Base-by-base conservation (phyloP, 345 rosid species). In the Trapa bicornis region DNA sequence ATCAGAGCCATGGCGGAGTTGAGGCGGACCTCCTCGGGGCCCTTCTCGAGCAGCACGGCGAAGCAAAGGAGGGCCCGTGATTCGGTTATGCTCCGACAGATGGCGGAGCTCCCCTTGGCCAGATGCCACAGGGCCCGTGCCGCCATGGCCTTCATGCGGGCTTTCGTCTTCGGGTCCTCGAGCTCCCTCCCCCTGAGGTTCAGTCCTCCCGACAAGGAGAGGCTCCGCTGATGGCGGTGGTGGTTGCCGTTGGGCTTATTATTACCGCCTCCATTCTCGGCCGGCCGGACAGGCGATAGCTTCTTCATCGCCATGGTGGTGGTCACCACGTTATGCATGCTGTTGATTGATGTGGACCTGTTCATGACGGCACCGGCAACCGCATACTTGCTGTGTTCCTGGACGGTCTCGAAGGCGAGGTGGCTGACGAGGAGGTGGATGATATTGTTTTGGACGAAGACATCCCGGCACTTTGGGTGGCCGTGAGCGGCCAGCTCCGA, bases 341-440 rank as follows among this genome's bases (percentile, higher is more conserved):
- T 41, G 43, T 41, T 41, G 43, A 45, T 11, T 7, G 11, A 6
- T 0, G 48, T 2, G 2, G 1, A 2, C 48, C 11, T 45, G 48
- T 7, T 45, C 5, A 8, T 8, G 45, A 8, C 45, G 48, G 48
- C 11, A 13, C 12, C 48, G 1, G 48, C 48, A 45, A 11, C 8
- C 11, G 48, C 48, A 35, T 88, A 86, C 76, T 79, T 86, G 53
- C 88, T 80, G 47, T 88, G 95, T 56, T 92, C 96, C 69, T 87
- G 86, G 62, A 92, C 83, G 22, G 95, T 92, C 74, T 92, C 95
- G 14, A 92, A 92, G 17, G 96, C 94, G 3, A 89, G 78, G 72
- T 89, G 98, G 50, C 94, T 86, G 6, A 89, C 87, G 0, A 92
- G 90, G 75, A 86, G 82, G 22, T 89, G 80, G 39, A 89, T 87